Evolutionary conservation across 768 basidiomycete genomes (phyloP).

Genomic region (Erythrobasidium yunnanense): DNA sequence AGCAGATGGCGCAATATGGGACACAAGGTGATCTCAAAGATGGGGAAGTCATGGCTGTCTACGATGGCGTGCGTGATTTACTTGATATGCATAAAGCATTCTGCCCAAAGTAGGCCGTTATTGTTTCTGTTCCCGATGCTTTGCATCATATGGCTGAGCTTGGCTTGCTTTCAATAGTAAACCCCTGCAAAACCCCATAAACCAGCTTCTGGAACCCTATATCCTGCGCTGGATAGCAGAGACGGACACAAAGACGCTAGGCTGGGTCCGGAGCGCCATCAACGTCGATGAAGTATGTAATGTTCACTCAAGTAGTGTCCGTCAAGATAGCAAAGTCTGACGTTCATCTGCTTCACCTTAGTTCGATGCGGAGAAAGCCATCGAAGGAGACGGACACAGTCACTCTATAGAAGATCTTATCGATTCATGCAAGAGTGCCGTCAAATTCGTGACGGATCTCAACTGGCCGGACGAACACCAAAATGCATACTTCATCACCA

Average conservation of each 20-base stretch:
- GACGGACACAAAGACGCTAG: conserved; percentile 75
- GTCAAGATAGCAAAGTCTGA: too few species aligned
- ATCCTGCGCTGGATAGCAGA: conserved; percentile 78
- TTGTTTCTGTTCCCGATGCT: not conserved
- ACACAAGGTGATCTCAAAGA: conserved; percentile 68
- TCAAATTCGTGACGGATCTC: conserved; percentile 73
- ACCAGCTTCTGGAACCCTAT: conserved; percentile 72
- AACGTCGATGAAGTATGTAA: conserved; percentile 64
- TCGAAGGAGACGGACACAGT: conserved; percentile 64
- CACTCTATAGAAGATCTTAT: conserved; percentile 97
- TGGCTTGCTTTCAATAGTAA: not conserved
- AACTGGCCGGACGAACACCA: conserved; percentile 88
- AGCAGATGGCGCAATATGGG: not conserved
- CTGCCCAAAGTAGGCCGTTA: conserved; percentile 55
- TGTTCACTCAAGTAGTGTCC: too few species aligned
- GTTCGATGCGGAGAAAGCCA: conserved; percentile 52
- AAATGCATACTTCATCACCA: conserved; percentile 78
- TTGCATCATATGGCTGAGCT: not conserved
- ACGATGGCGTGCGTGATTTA: conserved; percentile 63
- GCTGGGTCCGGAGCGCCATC: conserved; percentile 81
- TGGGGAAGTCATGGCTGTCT: conserved; percentile 78
- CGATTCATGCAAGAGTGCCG: conserved; percentile 80
- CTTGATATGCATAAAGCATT: conserved; percentile 73
- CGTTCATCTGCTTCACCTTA: not conserved
- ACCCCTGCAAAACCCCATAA: conserved; percentile 55